Conservation (phyloP, 176 grass and related monocot species). For the Aegilops longissima region DNA sequence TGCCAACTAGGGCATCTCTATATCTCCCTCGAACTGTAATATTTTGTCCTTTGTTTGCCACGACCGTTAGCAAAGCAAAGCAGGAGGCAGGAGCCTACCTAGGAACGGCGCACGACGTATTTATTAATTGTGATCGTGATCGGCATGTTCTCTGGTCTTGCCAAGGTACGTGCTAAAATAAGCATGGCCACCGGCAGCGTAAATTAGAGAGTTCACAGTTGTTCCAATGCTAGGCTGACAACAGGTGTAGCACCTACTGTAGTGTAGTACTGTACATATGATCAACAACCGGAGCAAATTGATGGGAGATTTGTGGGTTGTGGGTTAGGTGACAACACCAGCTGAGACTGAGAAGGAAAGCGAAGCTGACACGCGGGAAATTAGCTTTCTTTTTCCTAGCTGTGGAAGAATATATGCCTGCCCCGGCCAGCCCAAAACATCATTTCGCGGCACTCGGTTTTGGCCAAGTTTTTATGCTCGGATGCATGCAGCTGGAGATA, state of each 20-base stretch:
- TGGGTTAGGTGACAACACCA: background rate
- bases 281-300: background rate
- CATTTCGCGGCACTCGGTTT: background rate
- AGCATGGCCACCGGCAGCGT: too few relatives aligned
- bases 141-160: too few relatives aligned
- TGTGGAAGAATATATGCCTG: slow-evolving; percentile 8
- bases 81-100: too few relatives aligned
- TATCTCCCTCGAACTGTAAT: too few relatives aligned
- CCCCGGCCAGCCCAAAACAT: background rate
- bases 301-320: background rate
- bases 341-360: background rate
- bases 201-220: too few relatives aligned
- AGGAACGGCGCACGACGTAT: too few relatives aligned
- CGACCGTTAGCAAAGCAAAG: too few relatives aligned
- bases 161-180: too few relatives aligned
- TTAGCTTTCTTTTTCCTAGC: background rate
- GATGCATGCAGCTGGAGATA: too few relatives aligned
- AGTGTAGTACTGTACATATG: background rate
- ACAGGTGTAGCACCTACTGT: background rate
- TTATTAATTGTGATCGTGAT: too few relatives aligned
- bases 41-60: too few relatives aligned
- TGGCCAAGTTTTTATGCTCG: too few relatives aligned
- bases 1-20: background rate
- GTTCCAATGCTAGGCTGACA: background rate
- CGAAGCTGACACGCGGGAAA: background rate